These are phyloP conservation scores for Cladosporium austrohemisphaericum DNA, from an alignment of 2,329 filamentous ascomycete species.

Conservation along the genomic window DNA sequence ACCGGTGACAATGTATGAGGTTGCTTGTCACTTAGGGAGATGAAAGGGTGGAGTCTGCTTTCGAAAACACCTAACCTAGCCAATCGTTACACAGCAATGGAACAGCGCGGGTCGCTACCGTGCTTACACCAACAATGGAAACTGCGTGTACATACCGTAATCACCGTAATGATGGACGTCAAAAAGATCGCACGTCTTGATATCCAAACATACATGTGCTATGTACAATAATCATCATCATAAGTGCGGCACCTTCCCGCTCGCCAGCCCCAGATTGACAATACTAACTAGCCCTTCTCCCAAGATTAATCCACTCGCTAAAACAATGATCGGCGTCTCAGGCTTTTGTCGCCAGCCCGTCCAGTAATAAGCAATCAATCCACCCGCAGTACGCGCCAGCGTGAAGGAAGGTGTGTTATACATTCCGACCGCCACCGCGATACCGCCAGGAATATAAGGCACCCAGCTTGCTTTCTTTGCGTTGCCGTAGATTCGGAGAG, in stretches of 20 bases:
- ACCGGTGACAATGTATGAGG: too few relatives aligned
- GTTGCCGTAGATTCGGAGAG: conserved; percentile 58
- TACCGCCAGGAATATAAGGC: conserved; percentile 79
- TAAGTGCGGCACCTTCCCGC: conserved; percentile 69
- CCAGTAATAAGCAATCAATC: conserved; percentile 77
- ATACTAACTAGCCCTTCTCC: conserved; percentile 92
- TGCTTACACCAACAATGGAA: too few relatives aligned
- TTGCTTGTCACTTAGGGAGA: too few relatives aligned
- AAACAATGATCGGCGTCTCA: conserved; percentile 79
- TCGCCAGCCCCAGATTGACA: conserved; percentile 79
- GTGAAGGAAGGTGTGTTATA: conserved; percentile 98
- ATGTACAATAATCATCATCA: too few relatives aligned
- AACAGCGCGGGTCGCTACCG: neutral
- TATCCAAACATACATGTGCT: too few relatives aligned
- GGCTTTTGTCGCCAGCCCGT: conserved; percentile 48
- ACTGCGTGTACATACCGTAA: too few relatives aligned
- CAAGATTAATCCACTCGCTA: conserved; percentile 85
- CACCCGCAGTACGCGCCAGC: conserved; percentile 78
- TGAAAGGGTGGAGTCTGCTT: too few relatives aligned
- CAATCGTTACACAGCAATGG: neutral
- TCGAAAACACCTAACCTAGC: too few relatives aligned
- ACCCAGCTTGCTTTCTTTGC: conserved; percentile 58
- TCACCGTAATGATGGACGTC: too few relatives aligned
- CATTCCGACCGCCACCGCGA: conserved; percentile 95
- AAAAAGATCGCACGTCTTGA: too few relatives aligned